Base-by-base conservation (phyloP, 495 filamentous ascomycete genomes). In the Chaetomium cochliodes region DNA sequence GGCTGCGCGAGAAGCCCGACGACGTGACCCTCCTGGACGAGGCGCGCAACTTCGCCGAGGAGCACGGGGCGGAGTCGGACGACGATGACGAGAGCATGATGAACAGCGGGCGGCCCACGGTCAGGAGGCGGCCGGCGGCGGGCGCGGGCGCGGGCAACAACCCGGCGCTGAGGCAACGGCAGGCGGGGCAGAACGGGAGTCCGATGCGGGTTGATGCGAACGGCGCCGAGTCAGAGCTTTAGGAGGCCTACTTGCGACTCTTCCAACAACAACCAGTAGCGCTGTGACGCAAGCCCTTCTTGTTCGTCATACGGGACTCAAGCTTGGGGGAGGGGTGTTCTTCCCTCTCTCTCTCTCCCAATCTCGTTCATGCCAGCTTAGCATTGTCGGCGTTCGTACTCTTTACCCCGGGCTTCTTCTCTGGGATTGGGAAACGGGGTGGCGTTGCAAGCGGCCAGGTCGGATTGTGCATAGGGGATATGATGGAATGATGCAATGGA, bases 21-120 rank as follows among this genome's bases (percentile, higher is more conserved):
- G 87, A 97, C 68, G 80, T 97, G 51, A 83, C 77, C 20, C 88
- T 93, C 68, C 78, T 98, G 54, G 93, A 98, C 62, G 94, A 98
- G 78, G 85, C 85, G 65, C 74, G 84, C 39, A 74, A 77, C 20
- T 89, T 81, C 39, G 83, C 78, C 23, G 81, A 81, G 53, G 78
- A 81, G 30, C 72, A 80, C 56, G 74, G 67, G 25, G 47, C 44
- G 5, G 79, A 78, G 18, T 76, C 72, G 54, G 80, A 82, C 23
- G 78, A 79, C 60, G 79, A 81, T 12, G 79, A 79, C 60, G 79
- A 80, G 64, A 77, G 71, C 65, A 82, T 78, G 79, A 75, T 78
- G 79, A 76, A 70, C 59, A 52, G 77, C 59, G 73, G 75, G 25
- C 70, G 75, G 59, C 66, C 70, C 5, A 67, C 72, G n/a, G 66